Percentiles rank a stretch among this genome's conserved stretches.
Conservation (phyloP, 169 alveolate species). For the Plasmodium gonderi region DNA sequence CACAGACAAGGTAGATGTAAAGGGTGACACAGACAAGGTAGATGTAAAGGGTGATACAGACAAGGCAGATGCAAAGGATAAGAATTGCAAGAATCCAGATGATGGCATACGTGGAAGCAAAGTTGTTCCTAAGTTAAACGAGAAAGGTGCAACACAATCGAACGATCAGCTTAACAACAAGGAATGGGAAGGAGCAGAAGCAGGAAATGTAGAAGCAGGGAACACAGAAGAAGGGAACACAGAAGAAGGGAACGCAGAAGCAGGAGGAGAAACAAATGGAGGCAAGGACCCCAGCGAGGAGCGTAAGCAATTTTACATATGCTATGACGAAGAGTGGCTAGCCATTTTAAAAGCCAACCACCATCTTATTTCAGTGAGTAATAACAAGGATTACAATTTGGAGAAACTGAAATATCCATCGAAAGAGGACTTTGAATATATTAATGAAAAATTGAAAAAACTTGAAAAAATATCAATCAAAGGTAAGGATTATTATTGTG, state of each 20-base stretch:
- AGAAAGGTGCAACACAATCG: too few relatives aligned
- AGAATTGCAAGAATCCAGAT: too few relatives aligned
- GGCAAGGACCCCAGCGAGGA: background rate
- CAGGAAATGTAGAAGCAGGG: background rate
- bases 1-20: too few relatives aligned
- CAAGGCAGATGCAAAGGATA: too few relatives aligned
- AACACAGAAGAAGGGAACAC: background rate
- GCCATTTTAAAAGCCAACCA: slow-evolving; percentile 67
- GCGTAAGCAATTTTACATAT: slow-evolving; percentile 5
- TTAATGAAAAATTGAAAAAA: slow-evolving; percentile 8
- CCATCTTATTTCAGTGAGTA: slow-evolving; percentile 3
- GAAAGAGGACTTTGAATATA: slow-evolving; percentile 40
- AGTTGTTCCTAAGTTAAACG: too few relatives aligned
- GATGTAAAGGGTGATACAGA: too few relatives aligned
- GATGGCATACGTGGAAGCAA: too few relatives aligned
- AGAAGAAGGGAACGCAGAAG: background rate
- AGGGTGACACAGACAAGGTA: too few relatives aligned
- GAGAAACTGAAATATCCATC: slow-evolving; percentile 46
- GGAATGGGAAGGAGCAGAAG: background rate
- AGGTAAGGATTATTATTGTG: slow-evolving; percentile 27
- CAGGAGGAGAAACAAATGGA: background rate
- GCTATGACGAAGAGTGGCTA: slow-evolving; percentile 64
- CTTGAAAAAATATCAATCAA: slow-evolving; percentile 27
- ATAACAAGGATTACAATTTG: slow-evolving; percentile 50
- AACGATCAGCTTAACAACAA: too few relatives aligned